Conservation (phyloP, 2,329 filamentous ascomycete species). For the Purpureocillium takamizusanense region DNA sequence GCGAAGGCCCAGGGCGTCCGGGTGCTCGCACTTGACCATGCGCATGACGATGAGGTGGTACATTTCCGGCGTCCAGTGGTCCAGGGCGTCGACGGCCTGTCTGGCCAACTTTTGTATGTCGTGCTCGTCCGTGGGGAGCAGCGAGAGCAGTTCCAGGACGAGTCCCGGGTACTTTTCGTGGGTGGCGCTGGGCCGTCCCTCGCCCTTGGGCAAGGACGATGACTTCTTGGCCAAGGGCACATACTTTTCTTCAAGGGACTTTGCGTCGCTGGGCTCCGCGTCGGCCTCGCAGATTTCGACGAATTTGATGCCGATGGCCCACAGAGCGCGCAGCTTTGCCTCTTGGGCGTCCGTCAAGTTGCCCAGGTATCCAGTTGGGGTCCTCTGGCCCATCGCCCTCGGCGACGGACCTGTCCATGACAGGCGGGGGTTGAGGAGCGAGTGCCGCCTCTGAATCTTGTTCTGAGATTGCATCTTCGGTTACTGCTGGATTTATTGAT, state of each 20-base stretch:
- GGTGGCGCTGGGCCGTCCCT: conserved; percentile 36
- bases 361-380: conserved; percentile 26
- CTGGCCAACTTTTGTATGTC: conserved; percentile 84
- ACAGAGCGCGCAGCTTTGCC: conserved; percentile 72
- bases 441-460: too few species aligned
- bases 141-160: conserved; percentile 23
- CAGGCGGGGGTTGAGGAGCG: too few species aligned
- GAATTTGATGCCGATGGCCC: conserved; percentile 62
- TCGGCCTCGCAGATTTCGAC: conserved; percentile 44
- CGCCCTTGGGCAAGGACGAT: conserved; percentile 52
- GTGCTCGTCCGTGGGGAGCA: conserved; percentile 43
- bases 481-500: too few species aligned
- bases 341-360: conserved; percentile 77
- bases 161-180: conserved; percentile 33
- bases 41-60: conserved; percentile 71
- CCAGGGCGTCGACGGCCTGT: conserved; percentile 68
- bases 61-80: conserved; percentile 62
- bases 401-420: too few species aligned
- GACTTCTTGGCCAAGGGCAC: conserved; percentile 18
- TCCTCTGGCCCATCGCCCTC: too few species aligned
- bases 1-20: conserved; percentile 67
- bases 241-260: conserved; percentile 20
- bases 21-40: conserved; percentile 86
- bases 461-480: too few species aligned
- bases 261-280: conserved; percentile 13